Base-by-base conservation (phyloP, 768 basidiomycete species). In the Tricholoma sp. region DNA sequence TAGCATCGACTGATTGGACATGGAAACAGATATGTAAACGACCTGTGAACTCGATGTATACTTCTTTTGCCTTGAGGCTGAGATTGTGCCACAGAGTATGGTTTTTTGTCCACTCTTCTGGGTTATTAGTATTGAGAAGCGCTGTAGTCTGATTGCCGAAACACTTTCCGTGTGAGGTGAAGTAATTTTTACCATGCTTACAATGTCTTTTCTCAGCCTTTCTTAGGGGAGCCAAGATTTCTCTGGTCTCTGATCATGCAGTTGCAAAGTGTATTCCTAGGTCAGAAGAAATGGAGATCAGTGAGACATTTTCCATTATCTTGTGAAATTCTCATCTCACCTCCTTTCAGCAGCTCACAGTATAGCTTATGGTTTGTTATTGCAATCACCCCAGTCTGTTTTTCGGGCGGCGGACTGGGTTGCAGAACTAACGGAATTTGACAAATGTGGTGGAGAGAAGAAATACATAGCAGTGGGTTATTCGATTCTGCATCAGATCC, bases 41-140 rank as follows among this genome's bases (percentile, higher is more conserved):
- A 50, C 13, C 52, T 7, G 79, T 76, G 0, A 67, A 63, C 3
- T 57, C 58, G 5, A 69, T 74, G 64, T 83, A 76, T 59, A 53
- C 54, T 1, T 84, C 83, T 11, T 86, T 81, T 59, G 70, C 79
- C 1, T 61, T 81, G 2, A 70, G 75, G 28, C 56, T 78, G 24
- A 72, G 80, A 36, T 47, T 84, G 8, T 88, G 86, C 58, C 61
- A 62, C 13, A 59, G 62, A 36, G 74, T 73, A 44, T 42, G 67
- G 4, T 24, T 58, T n/a, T 4, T n/a, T 32, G 6, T 9, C 28
- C 3, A 9, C 24, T 9, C 24, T 31, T 8, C 39, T 9, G 6
- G 32, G 32, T 9, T 17, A 33, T 28, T 24, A 9, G 3, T 13
- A 53, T 7, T 50, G 32, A 56, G 17, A 7, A 3, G 3, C 12